Evolutionary conservation across 148 eudicot species (phyloP).

Genomic region (Chenopodium album): DNA sequence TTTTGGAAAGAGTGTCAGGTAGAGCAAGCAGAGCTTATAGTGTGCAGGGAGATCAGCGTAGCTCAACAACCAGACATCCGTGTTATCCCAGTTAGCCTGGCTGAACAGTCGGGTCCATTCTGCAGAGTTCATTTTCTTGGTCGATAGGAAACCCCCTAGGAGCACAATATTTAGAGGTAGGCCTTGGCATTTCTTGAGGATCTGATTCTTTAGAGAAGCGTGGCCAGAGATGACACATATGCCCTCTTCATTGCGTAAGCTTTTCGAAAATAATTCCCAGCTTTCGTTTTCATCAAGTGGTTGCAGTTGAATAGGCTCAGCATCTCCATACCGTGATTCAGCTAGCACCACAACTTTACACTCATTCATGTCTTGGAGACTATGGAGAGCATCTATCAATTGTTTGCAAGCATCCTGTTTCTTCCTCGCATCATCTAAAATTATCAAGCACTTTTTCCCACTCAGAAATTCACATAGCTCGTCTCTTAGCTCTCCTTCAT

Average conservation of each 20-base stretch:
- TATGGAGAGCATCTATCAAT: neutral
- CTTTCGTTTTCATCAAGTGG: conserved; percentile 1
- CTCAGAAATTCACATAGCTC: neutral
- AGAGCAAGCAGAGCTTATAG: conserved; percentile 45
- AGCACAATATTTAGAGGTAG: conserved; percentile 23
- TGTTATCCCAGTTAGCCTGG: conserved; percentile 17
- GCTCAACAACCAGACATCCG: conserved; percentile 30
- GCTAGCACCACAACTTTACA: conserved; percentile 21
- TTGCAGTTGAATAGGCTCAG: neutral
- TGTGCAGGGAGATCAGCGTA: conserved; percentile 40
- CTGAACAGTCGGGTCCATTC: conserved; percentile 17
- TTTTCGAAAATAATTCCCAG: conserved; percentile 22
- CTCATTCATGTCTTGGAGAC: conserved; percentile 7
- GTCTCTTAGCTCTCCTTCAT: neutral
- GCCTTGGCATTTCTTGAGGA: conserved; percentile 22
- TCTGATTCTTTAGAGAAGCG: neutral
- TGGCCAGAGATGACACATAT: neutral
- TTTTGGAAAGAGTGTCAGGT: conserved; percentile 46
- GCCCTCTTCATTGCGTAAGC: neutral
- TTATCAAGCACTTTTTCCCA: conserved; percentile 11
- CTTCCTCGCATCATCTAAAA: conserved; percentile 18
- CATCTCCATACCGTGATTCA: neutral
- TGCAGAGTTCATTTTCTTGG: conserved; percentile 14
- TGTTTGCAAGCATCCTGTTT: neutral
- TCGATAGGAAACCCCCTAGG: conserved; percentile 34